phyloP scores from a whole-genome alignment of 2,329 filamentous ascomycete genomes.

The Penicillium sp. region DNA sequence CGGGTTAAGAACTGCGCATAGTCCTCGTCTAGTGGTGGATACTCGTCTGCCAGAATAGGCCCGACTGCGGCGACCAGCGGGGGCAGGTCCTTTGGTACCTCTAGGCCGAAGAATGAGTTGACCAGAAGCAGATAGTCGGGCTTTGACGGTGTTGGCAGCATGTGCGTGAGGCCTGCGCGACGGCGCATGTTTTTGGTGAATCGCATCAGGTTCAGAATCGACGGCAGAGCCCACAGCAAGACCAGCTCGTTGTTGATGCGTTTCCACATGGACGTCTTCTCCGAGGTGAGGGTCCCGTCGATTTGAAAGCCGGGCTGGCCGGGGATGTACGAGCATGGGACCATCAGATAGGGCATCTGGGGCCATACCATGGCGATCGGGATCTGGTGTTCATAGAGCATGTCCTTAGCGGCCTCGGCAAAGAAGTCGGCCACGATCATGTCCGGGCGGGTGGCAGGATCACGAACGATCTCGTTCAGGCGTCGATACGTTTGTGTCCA shows the following conservation, averaged over 20 bases:
- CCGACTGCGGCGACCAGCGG: conserved; percentile 42
- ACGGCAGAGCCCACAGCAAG: conserved; percentile 30
- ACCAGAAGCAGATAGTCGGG: conserved; percentile 46
- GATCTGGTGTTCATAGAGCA: conserved; percentile 38
- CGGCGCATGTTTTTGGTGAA: conserved; percentile 38
- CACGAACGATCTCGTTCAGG: conserved; percentile 24
- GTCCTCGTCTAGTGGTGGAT: conserved; percentile 29
- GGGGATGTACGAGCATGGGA: conserved; percentile 42
- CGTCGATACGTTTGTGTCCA: conserved; percentile 34
- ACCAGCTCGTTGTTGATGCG: conserved; percentile 40
- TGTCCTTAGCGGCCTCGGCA: conserved; percentile 44
- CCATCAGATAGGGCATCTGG: conserved; percentile 44
- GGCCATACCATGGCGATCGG: conserved; percentile 44
- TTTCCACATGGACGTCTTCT: conserved; percentile 40
- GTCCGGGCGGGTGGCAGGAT: conserved; percentile 31
- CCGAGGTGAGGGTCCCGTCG: conserved; percentile 37
- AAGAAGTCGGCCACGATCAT: conserved; percentile 48
- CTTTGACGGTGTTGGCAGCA: conserved; percentile 31
- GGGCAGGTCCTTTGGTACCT: conserved; percentile 44
- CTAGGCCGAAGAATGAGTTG: conserved; percentile 48
- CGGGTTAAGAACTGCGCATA: conserved; percentile 31
- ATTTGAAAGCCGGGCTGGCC: conserved; percentile 45
- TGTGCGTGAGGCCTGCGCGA: conserved; percentile 33
- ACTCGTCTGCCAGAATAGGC: conserved; percentile 41
- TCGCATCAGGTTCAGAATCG: conserved; percentile 28